These are phyloP conservation scores for Colletotrichum sp. DNA, from an alignment of 2,329 filamentous ascomycete species.

Conservation along the genomic window DNA sequence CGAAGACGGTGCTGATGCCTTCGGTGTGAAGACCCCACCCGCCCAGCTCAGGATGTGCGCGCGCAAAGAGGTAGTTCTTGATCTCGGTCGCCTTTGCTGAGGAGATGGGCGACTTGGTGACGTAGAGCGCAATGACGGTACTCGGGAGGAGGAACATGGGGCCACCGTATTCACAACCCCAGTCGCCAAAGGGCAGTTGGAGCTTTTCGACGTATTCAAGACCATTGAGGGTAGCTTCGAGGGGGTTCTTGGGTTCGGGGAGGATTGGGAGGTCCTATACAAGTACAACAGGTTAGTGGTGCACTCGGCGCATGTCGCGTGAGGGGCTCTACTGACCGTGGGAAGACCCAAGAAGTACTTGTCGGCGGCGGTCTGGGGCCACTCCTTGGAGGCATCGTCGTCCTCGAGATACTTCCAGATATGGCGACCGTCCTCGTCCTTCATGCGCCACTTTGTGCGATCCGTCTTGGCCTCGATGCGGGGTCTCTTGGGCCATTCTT, in stretches of 20 bases:
- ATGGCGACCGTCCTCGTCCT: slow-evolving; percentile 82
- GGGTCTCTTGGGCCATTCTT: slow-evolving; percentile 48
- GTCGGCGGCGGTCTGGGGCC: slow-evolving; percentile 90
- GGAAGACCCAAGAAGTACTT: slow-evolving; percentile 86
- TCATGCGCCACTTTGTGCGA: slow-evolving; percentile 81
- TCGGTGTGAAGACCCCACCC: slow-evolving; percentile 98
- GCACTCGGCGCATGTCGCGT: neutral
- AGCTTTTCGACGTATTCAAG: slow-evolving; percentile 88
- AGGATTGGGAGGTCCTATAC: slow-evolving; percentile 75
- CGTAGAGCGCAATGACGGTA: slow-evolving; percentile 84
- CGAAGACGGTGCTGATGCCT: slow-evolving; percentile 89
- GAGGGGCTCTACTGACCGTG: slow-evolving; percentile 57
- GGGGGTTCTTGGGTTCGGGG: slow-evolving; percentile 71
- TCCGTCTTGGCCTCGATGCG: slow-evolving; percentile 71
- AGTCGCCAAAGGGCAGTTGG: slow-evolving; percentile 88
- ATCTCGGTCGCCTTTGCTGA: slow-evolving; percentile 84
- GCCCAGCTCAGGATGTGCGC: slow-evolving; percentile 86
- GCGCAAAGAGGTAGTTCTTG: slow-evolving; percentile 87
- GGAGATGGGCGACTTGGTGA: slow-evolving; percentile 86
- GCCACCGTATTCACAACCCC: slow-evolving; percentile 97
- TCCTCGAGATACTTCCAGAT: slow-evolving; percentile 94
- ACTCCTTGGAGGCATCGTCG: slow-evolving; percentile 70
- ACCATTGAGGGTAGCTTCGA: slow-evolving; percentile 82
- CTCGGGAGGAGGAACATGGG: slow-evolving; percentile 95
- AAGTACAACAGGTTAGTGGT: neutral